Percentiles rank a stretch among this genome's conserved stretches.
Conservation (phyloP, 1,284 basidiomycete genomes). For the Cutaneotrichosporon spelunceum region DNA sequence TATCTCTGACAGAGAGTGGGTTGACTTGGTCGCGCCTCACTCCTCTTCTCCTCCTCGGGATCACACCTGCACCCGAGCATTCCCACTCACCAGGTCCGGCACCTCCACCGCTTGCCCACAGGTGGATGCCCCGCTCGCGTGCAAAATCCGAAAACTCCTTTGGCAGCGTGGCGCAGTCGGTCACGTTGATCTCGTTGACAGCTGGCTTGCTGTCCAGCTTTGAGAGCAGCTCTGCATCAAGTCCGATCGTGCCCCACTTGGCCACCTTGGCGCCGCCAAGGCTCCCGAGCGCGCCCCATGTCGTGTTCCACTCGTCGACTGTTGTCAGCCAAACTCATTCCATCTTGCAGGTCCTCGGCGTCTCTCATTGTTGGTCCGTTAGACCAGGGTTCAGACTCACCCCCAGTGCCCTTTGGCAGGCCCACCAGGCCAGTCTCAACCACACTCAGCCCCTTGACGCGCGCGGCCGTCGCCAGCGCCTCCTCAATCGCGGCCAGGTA, state of each 20-base stretch:
- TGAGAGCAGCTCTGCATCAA: conserved; percentile 31
- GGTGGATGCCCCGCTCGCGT: conserved; percentile 35
- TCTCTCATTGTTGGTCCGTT: too few relatives aligned
- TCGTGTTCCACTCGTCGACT: conserved; percentile 8
- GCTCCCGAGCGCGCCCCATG: conserved; percentile 11
- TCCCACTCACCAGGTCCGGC: conserved; percentile 39
- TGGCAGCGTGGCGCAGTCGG: conserved; percentile 49
- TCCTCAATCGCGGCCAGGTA: conserved; percentile 26
- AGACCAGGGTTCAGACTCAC: too few relatives aligned
- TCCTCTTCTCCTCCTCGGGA: too few relatives aligned
- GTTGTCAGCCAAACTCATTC: not conserved
- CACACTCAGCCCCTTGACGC: conserved; percentile 32
- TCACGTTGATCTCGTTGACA: conserved; percentile 48
- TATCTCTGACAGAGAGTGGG: too few relatives aligned
- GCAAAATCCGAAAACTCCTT: conserved; percentile 43
- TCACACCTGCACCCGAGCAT: not conserved
- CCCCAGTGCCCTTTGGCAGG: conserved; percentile 24
- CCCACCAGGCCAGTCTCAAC: conserved; percentile 42
- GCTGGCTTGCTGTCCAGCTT: conserved; percentile 23
- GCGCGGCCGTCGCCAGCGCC: conserved; percentile 26
- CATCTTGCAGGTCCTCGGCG: not conserved
- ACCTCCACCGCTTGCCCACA: conserved; percentile 50
- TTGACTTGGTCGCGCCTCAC: not conserved
- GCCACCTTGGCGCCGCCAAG: conserved; percentile 21
- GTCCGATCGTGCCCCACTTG: conserved; percentile 41